Percentiles rank a stretch among this genome's conserved stretches.
Evolutionary conservation across 169 alveolate species (phyloP).

Genomic region (Pseudocohnilembus persalinus): DNA sequence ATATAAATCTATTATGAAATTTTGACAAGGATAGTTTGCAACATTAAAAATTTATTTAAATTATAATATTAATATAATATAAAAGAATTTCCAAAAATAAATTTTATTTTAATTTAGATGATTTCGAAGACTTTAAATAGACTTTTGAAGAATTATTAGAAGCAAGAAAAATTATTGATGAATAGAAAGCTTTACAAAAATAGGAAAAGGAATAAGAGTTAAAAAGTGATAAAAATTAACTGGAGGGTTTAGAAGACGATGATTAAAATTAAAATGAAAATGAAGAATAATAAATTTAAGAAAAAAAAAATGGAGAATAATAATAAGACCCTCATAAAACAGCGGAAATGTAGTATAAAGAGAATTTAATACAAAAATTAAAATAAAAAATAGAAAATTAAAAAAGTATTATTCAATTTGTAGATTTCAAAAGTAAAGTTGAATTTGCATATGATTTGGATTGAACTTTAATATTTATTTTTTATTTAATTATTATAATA

Average conservation of each 20-base stretch:
- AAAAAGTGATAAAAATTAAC: slow-evolving; percentile 1
- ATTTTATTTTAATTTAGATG: neutral
- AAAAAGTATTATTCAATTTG: slow-evolving; percentile 18
- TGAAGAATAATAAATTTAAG: neutral
- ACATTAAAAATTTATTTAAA: no score
- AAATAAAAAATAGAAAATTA: neutral
- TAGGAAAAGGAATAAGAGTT: neutral
- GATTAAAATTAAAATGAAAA: slow-evolving; percentile 6
- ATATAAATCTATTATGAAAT: no score
- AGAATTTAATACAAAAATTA: slow-evolving; percentile 19
- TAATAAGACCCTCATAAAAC: slow-evolving; percentile 3
- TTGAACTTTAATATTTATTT: neutral
- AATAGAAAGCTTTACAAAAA: neutral
- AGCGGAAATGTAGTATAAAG: slow-evolving; percentile 6
- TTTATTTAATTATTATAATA: no score
- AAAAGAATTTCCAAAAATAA: no score
- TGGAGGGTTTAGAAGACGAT: slow-evolving; percentile 1
- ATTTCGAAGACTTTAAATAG: slow-evolving; percentile 14
- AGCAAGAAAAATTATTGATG: neutral
- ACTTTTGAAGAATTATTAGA: slow-evolving; percentile 7
- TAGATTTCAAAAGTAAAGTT: slow-evolving; percentile 1
- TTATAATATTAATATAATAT: no score
- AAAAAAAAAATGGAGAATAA: neutral
- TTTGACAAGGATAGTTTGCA: no score
- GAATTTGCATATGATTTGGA: slow-evolving; percentile 23